Evolutionary conservation across 345 rosid species (phyloP), one percentile per base, ranked within the genome.

Genomic region (Eucalyptus globulus): DNA sequence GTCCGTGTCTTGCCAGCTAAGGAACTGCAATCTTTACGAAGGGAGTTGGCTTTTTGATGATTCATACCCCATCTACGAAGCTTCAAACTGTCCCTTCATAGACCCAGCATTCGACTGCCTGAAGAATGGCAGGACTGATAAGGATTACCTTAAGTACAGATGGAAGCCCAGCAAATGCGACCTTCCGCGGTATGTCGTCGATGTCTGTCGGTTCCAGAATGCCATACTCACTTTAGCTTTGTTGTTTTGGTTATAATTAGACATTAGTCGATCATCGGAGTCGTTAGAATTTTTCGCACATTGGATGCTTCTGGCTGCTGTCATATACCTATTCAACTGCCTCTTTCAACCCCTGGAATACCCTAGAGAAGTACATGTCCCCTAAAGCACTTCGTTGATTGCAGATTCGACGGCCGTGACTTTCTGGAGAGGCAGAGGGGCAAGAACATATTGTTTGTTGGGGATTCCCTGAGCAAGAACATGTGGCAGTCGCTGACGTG

Each of bases 51-150:
- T 95, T 34, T 90, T 88, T 88, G 98, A 97, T 88, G 21, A 67
- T 43, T 94, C 95, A 87, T 94, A 93, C 88, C 99, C 99, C 72
- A 95, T 95, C 58, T 97, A 95, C 56, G 69, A 95, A 72, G 93
- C 99, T 72, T 89, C 96, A 0, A 60, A 87, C 21, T 97, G 99
- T 86, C 96, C 97, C 7, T 93, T 93, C 89, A 93, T 97, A 87
- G 94, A 94, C 87, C 93, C 93, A 88, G 96, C 94, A 89, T 97
- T 93, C 85, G 93, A 97, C 83, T 97, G 99, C 91, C 90, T 91
- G 56, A 93, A 93, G 87, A 96, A 93, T 34, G 98, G 97, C 67
- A 96, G 99, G 49, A 93, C 95, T 9, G 99, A 97, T 89, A 93
- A 62, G 31, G 89, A 87, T 85, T 97, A 96, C 87, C 97, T 95